Percentiles rank a stretch among this genome's conserved stretches.
Evolutionary conservation across 2,329 filamentous ascomycete genomes (phyloP).

Genomic region (Penicillium verrucosum): DNA sequence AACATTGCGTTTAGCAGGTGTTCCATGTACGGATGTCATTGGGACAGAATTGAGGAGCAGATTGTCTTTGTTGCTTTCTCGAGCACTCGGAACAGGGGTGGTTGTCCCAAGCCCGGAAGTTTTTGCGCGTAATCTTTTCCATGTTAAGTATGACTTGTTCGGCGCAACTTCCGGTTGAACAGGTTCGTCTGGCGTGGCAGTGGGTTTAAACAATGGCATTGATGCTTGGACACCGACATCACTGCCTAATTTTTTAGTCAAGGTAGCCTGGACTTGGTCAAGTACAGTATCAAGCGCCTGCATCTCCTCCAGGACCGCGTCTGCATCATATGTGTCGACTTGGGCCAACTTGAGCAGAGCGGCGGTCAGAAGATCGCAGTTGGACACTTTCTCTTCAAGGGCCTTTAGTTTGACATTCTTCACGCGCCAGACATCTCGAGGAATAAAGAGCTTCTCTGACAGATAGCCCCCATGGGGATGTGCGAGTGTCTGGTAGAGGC

Average conservation of each 20-base stretch:
- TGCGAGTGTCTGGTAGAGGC: conserved; percentile 84
- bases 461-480: conserved; percentile 91
- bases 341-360: conserved; percentile 77
- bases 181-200: conserved; percentile 48
- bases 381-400: conserved; percentile 88
- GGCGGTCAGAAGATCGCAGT: conserved; percentile 86
- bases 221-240: conserved; percentile 83
- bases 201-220: conserved; percentile 69
- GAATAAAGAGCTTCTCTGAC: conserved; percentile 86
- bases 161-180: conserved; percentile 38
- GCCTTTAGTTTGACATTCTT: conserved; percentile 90
- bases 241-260: conserved; percentile 82
- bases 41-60: conserved; percentile 70
- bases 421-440: conserved; percentile 88
- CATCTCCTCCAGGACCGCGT: conserved; percentile 91
- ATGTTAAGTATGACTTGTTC: conserved; percentile 77
- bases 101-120: conserved; percentile 65
- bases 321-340: conserved; percentile 86
- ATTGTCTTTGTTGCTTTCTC: conserved; percentile 56
- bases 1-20: conserved; percentile 68
- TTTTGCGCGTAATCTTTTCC: conserved; percentile 86
- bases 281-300: conserved; percentile 80
- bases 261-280: conserved; percentile 73
- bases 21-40: conserved; percentile 63
- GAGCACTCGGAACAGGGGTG: conserved; percentile 34